Conservation (phyloP, 495 filamentous ascomycete species). For the Peziza echinospora region DNA sequence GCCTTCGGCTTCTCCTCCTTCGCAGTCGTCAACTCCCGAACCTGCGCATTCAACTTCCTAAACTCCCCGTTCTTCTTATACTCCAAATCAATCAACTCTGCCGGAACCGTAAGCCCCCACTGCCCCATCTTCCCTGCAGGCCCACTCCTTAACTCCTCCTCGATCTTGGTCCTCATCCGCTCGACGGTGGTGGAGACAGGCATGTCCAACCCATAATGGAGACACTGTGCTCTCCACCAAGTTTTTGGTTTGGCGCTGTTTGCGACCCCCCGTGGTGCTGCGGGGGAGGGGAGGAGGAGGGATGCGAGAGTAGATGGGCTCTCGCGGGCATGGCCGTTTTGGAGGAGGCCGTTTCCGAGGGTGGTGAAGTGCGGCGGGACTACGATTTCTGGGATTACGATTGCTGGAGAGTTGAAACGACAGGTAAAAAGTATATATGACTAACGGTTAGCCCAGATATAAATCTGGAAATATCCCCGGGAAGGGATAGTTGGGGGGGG, state of each 20-base stretch:
- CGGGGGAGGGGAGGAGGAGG: conserved; percentile 5
- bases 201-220: conserved; percentile 9
- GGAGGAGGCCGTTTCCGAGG: conserved; percentile 7
- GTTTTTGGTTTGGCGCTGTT: conserved; percentile 7
- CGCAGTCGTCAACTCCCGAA: conserved; percentile 3
- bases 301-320: conserved; percentile 8
- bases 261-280: not conserved
- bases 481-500: too few relatives aligned
- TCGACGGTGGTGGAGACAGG: conserved; percentile 1
- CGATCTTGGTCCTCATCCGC: conserved; percentile 1
- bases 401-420: conserved; percentile 2
- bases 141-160: conserved; percentile 1
- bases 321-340: conserved; percentile 5
- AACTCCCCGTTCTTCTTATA: conserved; percentile 6
- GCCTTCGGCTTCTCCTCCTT: not conserved
- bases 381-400: conserved; percentile 5
- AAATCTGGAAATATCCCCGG: not conserved
- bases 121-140: too few relatives aligned
- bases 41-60: conserved; percentile 10
- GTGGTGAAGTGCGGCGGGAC: conserved; percentile 9
- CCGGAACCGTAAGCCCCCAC: conserved; percentile 2
- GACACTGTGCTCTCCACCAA: conserved; percentile 11
- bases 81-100: conserved; percentile 5
- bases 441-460: not conserved
- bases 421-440: not conserved